Evolutionary conservation across 83 land plant species (phyloP), one percentile per base, ranked within the genome.

Genomic region (Picea abies): DNA sequence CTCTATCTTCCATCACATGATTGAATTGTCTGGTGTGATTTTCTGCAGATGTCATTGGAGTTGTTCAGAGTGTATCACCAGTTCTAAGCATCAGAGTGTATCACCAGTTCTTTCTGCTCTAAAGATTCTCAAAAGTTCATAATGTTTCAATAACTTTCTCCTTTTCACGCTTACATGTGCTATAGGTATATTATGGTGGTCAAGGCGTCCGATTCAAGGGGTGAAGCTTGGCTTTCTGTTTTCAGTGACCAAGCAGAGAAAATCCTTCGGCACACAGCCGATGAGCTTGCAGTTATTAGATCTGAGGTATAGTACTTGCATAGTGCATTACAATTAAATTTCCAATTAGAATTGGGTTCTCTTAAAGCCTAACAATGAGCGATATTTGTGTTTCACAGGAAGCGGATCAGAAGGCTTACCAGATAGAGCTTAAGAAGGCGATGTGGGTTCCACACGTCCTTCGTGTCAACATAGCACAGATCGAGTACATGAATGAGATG

Each of bases 231-330:
- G 92, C 63, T 96, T 58, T 97, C 99, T 17, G 84, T 86, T 47
- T 97, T 97, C 87, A 97, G 93, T 89, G 98, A 97, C 19, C 98
- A 97, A 29, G 99, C 99, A 61, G 99, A 96, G 85, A 87, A 84
- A 49, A 84, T 97, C 0, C 81, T 97, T 71, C 98, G 96, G 2
- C 90, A 90, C 64, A 67, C 90, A 68, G 98, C 99, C 17, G 97
- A 97, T 81, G 93, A 93, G 79, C 96, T 97, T 61, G 89, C 96
- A 63, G 82, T 78, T 35, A 81, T 97, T 19, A 96, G 89, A 87
- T 86, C 91, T 14, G 87, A 96, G 94, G 99, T 97, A 85, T 39
- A 37, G n/a, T 10, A 80, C 15, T 62, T 4, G 0, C 75, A 22
- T 61, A 72, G 7, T 44, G 10, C 15, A 11, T 32, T 19, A 26